Conservation (phyloP, 108 stramenopile species). For the Cafeteria roenbergensis region DNA sequence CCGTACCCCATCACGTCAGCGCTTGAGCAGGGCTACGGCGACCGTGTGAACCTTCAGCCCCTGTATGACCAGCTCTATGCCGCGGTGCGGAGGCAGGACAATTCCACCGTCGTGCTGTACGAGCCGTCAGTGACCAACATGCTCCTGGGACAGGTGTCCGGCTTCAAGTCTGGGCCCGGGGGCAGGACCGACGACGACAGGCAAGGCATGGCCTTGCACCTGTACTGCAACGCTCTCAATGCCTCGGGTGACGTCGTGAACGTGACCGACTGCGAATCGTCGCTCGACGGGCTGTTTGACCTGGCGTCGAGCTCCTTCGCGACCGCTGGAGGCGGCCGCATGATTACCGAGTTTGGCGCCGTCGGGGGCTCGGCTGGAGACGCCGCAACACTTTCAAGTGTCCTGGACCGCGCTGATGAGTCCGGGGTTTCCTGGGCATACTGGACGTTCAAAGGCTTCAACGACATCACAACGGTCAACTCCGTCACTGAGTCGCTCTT, state of each 20-base stretch:
- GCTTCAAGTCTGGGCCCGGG: conserved; percentile 12
- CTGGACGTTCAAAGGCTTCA: conserved; percentile 27
- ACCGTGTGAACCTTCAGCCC: conserved; percentile 11
- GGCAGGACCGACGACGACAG: conserved; percentile 10
- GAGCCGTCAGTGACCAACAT: conserved; percentile 10
- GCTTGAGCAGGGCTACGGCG: neutral
- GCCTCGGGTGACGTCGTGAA: neutral
- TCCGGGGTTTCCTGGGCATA: conserved; percentile 15
- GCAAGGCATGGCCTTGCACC: conserved; percentile 19
- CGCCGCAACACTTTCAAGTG: neutral
- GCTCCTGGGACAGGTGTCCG: conserved; percentile 5
- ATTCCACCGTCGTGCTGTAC: conserved; percentile 22
- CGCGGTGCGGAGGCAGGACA: conserved; percentile 17
- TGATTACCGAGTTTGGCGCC: conserved; percentile 30
- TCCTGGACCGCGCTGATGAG: conserved; percentile 8
- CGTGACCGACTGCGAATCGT: conserved; percentile 9
- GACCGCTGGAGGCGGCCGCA: conserved; percentile 10
- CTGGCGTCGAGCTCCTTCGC: neutral
- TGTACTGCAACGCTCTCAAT: conserved; percentile 18
- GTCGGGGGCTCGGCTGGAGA: neutral
- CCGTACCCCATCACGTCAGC: neutral
- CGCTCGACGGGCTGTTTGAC: conserved; percentile 8
- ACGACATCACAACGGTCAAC: conserved; percentile 22
- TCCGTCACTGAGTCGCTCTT: conserved; percentile 14
- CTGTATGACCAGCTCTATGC: conserved; percentile 15